Base-by-base conservation (phyloP, 1,139 yeast genomes). In the Zygosaccharomyces sapae region DNA sequence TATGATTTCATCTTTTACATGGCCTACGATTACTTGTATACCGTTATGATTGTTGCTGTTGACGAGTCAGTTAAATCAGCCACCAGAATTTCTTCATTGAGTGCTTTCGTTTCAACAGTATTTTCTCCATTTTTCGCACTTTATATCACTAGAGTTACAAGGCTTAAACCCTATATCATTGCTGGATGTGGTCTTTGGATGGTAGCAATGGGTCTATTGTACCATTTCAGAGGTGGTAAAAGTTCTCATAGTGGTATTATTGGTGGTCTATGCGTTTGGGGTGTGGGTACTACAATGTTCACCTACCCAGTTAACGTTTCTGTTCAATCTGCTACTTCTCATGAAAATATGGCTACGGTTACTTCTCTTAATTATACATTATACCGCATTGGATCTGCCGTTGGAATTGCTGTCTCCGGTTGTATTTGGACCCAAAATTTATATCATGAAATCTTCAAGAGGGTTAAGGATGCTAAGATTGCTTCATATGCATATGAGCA, bases 281-380 rank as follows among this genome's bases (percentile, higher is more conserved):
- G 89, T 61, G 71, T 83, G 47, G 88, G 86, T 53, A 83, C 86
- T 40, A 85, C 86, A 10, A 73, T 82, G 66, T 80, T 81, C 69
- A 77, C 86, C 18, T 81, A 80, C 59, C 76, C 84, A 25, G 73
- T 81, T 13, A 83, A 79, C 57, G 82, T 80, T 4, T 76, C 84
- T 18, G 74, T 81, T 52, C 80, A 79, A 54, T 66, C 85, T 1
- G 72, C 75, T 49, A 77, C 83, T 30, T 74, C 75, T 50, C 84
- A 79, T 61, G 81, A 79, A 59, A 69, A 77, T 65, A 76, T 80
- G 79, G 81, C 83, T 12, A 69, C 77, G 38, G 75, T 79, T 22
- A 71, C 80, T 38, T 75, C 83, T 0, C 61, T 80, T 47, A 74
- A 75, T 59, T 72, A 77, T 55, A 72, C 83, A 2, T 57, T 74